A percentile compares a stretch with the other conserved stretches of the same genome.
phyloP scores from a whole-genome alignment of 306 rosid species.

The Pterocarpus santalinus region DNA sequence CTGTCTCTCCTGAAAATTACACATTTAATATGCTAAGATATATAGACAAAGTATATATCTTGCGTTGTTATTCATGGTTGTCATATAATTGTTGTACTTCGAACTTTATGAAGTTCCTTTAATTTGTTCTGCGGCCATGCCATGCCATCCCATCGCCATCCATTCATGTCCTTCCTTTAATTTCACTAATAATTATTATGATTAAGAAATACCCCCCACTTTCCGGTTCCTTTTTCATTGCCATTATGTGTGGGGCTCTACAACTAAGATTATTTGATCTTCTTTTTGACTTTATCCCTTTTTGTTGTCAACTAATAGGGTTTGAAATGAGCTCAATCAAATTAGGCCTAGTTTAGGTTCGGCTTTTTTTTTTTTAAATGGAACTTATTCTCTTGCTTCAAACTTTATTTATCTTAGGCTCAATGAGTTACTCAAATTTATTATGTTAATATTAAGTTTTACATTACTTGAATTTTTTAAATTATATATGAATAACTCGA shows the following conservation, averaged over 20 bases:
- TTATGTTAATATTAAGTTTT: neutral
- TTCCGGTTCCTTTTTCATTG: conserved; percentile 23
- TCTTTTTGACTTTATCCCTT: conserved; percentile 12
- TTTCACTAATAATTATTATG: conserved; percentile 6
- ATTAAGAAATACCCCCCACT: conserved; percentile 28
- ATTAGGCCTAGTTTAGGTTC: neutral
- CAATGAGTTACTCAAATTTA: neutral
- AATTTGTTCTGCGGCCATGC: conserved; percentile 19
- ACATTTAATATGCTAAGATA: conserved; percentile 14
- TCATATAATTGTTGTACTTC: conserved; percentile 46
- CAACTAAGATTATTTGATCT: conserved; percentile 14
- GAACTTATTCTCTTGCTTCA: neutral
- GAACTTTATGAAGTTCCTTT: conserved; percentile 30
- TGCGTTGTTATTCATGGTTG: conserved; percentile 41
- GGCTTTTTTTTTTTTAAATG: neutral
- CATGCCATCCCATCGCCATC: conserved; percentile 16
- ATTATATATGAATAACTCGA: neutral
- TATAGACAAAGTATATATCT: conserved; percentile 33
- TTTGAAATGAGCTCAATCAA: neutral
- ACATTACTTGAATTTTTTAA: no score
- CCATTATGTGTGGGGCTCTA: conserved; percentile 42
- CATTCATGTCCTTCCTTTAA: conserved; percentile 23
- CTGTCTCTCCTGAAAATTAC: neutral
- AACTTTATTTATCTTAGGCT: neutral
- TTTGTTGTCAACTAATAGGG: neutral